Percentiles rank a stretch among this genome's conserved stretches.
Evolutionary conservation across 768 basidiomycete species (phyloP).

Genomic region (Kwoniella dendrophila): DNA sequence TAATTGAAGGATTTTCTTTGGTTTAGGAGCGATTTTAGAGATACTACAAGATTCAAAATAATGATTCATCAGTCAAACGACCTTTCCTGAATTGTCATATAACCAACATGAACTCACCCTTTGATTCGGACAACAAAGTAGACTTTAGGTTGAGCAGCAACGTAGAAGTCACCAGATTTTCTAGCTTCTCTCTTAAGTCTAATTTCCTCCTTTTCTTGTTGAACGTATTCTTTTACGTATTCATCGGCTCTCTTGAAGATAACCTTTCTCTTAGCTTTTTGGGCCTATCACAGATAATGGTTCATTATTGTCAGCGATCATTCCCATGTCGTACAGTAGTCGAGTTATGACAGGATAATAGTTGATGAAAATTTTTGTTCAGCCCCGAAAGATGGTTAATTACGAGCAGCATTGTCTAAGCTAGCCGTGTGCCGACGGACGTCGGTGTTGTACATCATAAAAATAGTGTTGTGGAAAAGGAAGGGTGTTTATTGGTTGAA

Average conservation of each 20-base stretch:
- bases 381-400: constrained; percentile 97
- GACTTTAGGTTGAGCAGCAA: constrained; percentile 93
- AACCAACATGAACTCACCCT: constrained; percentile 78
- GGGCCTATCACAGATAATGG: constrained; percentile 61
- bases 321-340: background rate
- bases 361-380: constrained; percentile 55
- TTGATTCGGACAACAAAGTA: constrained; percentile 97
- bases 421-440: constrained; percentile 70
- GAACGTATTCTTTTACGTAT: constrained; percentile 94
- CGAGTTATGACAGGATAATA: background rate
- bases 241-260: constrained; percentile 99
- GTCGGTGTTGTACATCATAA: constrained; percentile 79
- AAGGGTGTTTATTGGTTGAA: background rate
- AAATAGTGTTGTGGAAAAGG: constrained; percentile 7
- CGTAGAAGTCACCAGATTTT: constrained; percentile 92
- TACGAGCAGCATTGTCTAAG: constrained; percentile 69
- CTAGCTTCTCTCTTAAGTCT: constrained; percentile 91
- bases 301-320: constrained; percentile 14
- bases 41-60: constrained; percentile 69
- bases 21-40: constrained; percentile 99
- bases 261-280: constrained; percentile 89
- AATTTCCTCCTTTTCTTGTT: constrained; percentile 93
- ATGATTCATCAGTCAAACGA: background rate
- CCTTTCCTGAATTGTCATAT: background rate
- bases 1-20: constrained; percentile 97